Conservation (phyloP, 768 basidiomycete genomes). For the Hygrophorus pudorinus region DNA sequence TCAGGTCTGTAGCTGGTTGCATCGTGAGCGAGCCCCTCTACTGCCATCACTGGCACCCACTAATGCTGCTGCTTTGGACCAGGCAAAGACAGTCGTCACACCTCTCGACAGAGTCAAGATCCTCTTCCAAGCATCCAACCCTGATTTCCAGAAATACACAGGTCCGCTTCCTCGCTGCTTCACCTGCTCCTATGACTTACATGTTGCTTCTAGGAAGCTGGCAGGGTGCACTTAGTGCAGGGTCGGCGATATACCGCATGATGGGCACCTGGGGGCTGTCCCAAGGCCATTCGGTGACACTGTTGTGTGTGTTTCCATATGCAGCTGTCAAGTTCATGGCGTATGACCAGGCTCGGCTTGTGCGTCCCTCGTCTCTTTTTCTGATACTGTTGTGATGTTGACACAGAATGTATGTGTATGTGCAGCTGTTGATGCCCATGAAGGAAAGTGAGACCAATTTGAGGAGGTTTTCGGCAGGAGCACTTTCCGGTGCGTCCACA, state of each 20-base stretch:
- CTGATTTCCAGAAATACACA: constrained; percentile 88
- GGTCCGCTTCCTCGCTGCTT: constrained; percentile 38
- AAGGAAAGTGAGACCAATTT: too few species aligned
- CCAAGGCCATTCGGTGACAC: constrained; percentile 93
- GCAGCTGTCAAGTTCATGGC: too few species aligned
- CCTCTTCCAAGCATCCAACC: too few species aligned
- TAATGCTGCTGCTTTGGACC: constrained; percentile 7
- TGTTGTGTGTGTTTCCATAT: constrained; percentile 88
- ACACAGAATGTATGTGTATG: too few species aligned
- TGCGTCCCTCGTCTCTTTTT: too few species aligned
- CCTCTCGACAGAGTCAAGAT: too few species aligned
- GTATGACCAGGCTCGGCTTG: too few species aligned
- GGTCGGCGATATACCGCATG: constrained; percentile 55
- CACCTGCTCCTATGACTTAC: constrained; percentile 15
- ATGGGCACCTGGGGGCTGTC: constrained; percentile 73
- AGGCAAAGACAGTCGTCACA: too few species aligned
- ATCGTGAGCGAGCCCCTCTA: constrained; percentile 54
- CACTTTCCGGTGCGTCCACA: too few species aligned
- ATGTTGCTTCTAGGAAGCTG: constrained; percentile 59
- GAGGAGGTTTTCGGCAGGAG: too few species aligned
- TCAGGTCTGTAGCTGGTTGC: constrained; percentile 89
- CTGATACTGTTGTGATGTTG: too few species aligned
- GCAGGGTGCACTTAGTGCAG: constrained; percentile 75
- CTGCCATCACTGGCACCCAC: constrained; percentile 4
- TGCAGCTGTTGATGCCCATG: too few species aligned